A percentile compares a stretch with the other conserved stretches of the same genome.
phyloP scores from a whole-genome alignment of 306 rosid genomes.

The Parietaria judaica region DNA sequence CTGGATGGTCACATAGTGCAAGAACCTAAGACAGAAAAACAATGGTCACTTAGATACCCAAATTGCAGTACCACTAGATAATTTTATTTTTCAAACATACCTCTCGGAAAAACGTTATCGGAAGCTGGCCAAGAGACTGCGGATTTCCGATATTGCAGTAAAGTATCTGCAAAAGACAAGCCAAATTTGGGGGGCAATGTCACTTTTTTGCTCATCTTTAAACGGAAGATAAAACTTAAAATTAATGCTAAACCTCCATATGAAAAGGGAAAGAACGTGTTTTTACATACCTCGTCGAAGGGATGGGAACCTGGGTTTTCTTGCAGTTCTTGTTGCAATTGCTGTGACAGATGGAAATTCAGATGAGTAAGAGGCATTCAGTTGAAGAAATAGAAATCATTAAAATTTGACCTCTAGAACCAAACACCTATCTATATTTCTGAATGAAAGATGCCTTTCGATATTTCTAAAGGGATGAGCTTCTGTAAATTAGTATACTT shows the following conservation, averaged over 20 bases:
- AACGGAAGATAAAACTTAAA: too few species aligned
- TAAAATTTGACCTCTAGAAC: neutral
- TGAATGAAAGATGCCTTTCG: neutral
- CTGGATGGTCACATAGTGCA: conserved; percentile 77
- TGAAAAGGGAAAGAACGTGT: conserved; percentile 2
- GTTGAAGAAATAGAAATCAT: neutral
- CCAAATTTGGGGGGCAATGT: neutral
- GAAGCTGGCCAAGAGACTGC: conserved; percentile 89
- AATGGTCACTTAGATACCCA: conserved; percentile 10
- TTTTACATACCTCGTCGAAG: conserved; percentile 67
- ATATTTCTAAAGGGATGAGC: neutral
- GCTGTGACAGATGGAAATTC: conserved; percentile 36
- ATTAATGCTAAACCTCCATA: too few species aligned
- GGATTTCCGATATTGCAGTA: conserved; percentile 97
- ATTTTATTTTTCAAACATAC: conserved; percentile 35
- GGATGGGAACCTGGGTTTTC: conserved; percentile 67
- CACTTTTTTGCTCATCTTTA: too few species aligned
- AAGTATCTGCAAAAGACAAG: conserved; percentile 45
- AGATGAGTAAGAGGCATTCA: neutral
- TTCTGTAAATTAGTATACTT: neutral
- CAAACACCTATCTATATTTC: neutral
- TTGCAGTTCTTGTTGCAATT: conserved; percentile 56
- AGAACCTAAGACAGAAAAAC: conserved; percentile 42
- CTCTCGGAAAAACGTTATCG: conserved; percentile 86
- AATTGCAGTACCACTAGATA: conserved; percentile 7